Conservation (phyloP, 176 grass and related monocot species). For the Phyllostachys edulis region DNA sequence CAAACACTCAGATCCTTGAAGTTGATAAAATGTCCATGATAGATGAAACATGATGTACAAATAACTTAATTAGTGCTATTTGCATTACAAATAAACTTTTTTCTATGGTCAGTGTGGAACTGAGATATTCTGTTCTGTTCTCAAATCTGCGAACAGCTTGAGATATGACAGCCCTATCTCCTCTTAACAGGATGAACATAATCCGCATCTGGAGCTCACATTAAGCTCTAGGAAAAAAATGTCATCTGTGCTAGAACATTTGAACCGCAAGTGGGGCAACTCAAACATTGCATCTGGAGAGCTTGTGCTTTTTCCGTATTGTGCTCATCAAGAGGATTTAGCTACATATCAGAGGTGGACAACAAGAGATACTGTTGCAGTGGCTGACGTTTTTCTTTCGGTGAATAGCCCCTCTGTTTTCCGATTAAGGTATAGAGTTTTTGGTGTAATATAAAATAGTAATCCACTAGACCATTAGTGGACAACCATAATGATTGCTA, state of each 20-base stretch:
- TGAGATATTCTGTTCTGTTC: conserved; percentile 32
- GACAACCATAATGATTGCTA: conserved; percentile 5
- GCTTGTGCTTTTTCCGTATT: conserved; percentile 85
- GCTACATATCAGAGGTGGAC: conserved; percentile 81
- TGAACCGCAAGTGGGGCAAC: conserved; percentile 91
- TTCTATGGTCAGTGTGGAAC: conserved; percentile 1
- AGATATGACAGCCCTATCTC: conserved; percentile 23
- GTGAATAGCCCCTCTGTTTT: conserved; percentile 90
- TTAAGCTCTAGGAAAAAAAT: conserved; percentile 95
- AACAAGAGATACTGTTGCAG: conserved; percentile 56
- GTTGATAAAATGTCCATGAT: conserved; percentile 20
- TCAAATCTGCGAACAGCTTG: conserved; percentile 26
- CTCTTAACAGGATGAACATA: conserved; percentile 81
- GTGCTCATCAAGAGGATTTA: conserved; percentile 74
- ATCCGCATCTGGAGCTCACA: conserved; percentile 95
- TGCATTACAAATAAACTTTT: conserved; percentile 7
- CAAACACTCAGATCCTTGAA: background rate
- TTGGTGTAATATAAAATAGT: conserved; percentile 16
- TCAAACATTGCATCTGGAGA: conserved; percentile 75
- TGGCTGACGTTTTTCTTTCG: conserved; percentile 70
- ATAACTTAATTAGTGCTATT: background rate
- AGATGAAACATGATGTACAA: background rate
- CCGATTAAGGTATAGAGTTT: conserved; percentile 72
- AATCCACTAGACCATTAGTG: background rate
- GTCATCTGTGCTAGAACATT: conserved; percentile 93